Conservation (phyloP, 495 filamentous ascomycete genomes). For the Penicillium samsonianum region DNA sequence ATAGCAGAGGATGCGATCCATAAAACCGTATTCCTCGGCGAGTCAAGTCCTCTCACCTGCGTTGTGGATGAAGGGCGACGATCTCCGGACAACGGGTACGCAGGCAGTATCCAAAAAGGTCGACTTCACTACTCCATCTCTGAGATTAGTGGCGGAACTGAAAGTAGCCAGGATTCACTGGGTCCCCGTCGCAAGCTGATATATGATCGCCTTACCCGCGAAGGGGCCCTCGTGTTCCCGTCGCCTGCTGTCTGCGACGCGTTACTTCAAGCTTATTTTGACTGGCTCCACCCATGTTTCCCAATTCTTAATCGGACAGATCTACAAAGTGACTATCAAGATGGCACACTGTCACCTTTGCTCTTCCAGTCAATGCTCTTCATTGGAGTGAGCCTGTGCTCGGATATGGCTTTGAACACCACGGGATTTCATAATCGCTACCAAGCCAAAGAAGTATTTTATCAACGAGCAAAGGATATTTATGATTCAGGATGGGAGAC, state of each 20-base stretch:
- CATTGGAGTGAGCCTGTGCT: constrained; percentile 45
- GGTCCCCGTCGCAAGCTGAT: constrained; percentile 21
- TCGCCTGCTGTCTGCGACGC: constrained; percentile 31
- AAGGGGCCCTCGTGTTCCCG: constrained; percentile 42
- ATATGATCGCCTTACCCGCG: constrained; percentile 33
- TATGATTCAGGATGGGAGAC: constrained; percentile 47
- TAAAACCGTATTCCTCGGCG: constrained; percentile 43
- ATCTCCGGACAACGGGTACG: constrained; percentile 34
- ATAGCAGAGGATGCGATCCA: constrained; percentile 21
- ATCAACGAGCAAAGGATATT: constrained; percentile 44
- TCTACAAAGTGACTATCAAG: constrained; percentile 28
- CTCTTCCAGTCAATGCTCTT: constrained; percentile 47
- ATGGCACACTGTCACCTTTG: constrained; percentile 39
- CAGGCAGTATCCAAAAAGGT: constrained; percentile 26
- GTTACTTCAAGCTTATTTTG: constrained; percentile 44
- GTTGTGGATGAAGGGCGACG: constrained; percentile 40
- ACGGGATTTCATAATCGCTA: constrained; percentile 40
- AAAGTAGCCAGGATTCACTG: constrained; percentile 19
- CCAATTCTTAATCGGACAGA: constrained; percentile 39
- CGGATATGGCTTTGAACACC: constrained; percentile 31
- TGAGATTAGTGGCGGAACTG: constrained; percentile 17
- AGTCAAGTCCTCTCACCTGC: constrained; percentile 45
- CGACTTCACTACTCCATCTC: constrained; percentile 41
- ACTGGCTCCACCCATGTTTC: constrained; percentile 50
- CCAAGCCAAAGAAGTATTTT: constrained; percentile 41